A percentile compares a stretch with the other conserved stretches of the same genome.
phyloP scores from a whole-genome alignment of 2,329 filamentous ascomycete species.

The Aspergillus versicolor region DNA sequence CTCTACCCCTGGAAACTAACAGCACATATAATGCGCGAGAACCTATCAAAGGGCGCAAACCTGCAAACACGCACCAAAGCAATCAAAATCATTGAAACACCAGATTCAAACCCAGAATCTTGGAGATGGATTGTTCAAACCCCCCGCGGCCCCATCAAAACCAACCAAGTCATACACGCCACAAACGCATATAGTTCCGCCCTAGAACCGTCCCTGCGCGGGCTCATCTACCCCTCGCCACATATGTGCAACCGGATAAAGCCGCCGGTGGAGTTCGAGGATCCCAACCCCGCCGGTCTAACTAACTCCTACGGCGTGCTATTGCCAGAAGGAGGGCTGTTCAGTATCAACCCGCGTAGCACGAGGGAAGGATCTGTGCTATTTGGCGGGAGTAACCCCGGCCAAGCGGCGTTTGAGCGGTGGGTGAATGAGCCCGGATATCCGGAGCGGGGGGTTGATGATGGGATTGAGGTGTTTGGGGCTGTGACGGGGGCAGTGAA shows the following conservation, averaged over 20 bases:
- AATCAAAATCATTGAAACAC: not conserved
- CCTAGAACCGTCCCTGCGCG: not conserved
- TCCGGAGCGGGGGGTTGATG: not conserved
- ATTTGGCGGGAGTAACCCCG: slow-evolving; percentile 4
- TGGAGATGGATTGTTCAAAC: not conserved
- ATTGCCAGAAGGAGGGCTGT: not conserved
- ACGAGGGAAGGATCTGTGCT: not conserved
- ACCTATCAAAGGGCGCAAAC: not conserved
- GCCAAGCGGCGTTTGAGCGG: not conserved
- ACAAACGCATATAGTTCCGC: slow-evolving; percentile 8
- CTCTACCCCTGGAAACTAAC: slow-evolving; percentile 4
- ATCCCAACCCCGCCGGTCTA: not conserved
- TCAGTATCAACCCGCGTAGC: slow-evolving; percentile 2
- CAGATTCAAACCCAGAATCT: not conserved
- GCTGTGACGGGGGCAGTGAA: not conserved
- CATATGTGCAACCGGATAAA: slow-evolving; percentile 6
- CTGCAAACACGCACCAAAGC: slow-evolving; percentile 2
- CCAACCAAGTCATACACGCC: not conserved
- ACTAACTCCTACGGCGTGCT: slow-evolving; percentile 2
- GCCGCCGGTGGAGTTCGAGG: not conserved
- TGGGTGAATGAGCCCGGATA: not conserved
- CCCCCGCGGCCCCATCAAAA: slow-evolving; percentile 1
- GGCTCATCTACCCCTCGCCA: not conserved
- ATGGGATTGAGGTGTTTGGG: not conserved
- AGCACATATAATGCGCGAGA: slow-evolving; percentile 3